Evolutionary conservation across 176 grass and related monocot genomes (phyloP).

Genomic region (Oryza coarctata): DNA sequence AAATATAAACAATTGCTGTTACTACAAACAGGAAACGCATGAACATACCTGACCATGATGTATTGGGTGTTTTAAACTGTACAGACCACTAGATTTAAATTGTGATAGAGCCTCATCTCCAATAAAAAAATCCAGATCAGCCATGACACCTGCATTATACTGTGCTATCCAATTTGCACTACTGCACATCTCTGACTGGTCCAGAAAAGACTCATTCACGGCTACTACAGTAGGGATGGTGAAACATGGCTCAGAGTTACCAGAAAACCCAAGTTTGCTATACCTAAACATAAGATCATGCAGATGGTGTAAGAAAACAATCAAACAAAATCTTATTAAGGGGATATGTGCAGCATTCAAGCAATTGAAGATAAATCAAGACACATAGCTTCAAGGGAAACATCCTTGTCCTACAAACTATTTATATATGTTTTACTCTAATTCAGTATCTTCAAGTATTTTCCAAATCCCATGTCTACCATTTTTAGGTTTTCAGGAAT

Average conservation of each 20-base stretch:
- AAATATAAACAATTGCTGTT: not conserved
- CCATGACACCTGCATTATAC: slow-evolving; percentile 98
- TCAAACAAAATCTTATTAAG: not conserved
- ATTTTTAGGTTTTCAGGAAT: not conserved
- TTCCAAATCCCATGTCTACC: not conserved
- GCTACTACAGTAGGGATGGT: slow-evolving; percentile 79
- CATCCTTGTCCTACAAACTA: not conserved
- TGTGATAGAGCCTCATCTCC: slow-evolving; percentile 81
- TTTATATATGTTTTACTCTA: not conserved
- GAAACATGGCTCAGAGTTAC: slow-evolving; percentile 85
- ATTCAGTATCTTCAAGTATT: not conserved
- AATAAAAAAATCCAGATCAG: slow-evolving; percentile 95
- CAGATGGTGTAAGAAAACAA: slow-evolving; percentile 4
- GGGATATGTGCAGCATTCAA: not conserved
- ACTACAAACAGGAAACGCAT: not conserved
- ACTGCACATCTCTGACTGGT: slow-evolving; percentile 66
- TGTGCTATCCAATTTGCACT: slow-evolving; percentile 84
- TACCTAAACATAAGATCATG: slow-evolving; percentile 59
- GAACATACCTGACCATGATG: slow-evolving; percentile 65
- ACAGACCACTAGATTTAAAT: slow-evolving; percentile 62
- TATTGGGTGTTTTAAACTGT: slow-evolving; percentile 75
- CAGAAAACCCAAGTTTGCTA: slow-evolving; percentile 87
- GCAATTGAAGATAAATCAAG: not conserved
- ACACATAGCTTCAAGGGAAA: not conserved
- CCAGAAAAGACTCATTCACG: slow-evolving; percentile 93